phyloP scores from a whole-genome alignment of 2,329 filamentous ascomycete genomes.

The Cercospora sesami region DNA sequence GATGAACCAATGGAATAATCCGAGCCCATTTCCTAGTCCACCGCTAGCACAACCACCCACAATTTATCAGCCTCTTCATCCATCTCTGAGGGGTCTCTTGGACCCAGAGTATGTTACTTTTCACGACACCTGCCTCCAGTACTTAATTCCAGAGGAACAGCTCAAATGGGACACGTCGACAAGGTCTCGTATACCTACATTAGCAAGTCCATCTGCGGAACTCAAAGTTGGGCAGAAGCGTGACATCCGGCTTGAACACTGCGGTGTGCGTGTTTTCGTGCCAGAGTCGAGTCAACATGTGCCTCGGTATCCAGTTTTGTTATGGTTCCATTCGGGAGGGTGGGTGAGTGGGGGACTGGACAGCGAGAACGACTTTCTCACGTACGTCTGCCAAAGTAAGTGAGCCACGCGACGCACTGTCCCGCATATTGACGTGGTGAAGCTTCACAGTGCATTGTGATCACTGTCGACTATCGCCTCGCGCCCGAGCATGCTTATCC shows the following conservation, averaged over 20 bases:
- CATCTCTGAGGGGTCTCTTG: conserved; percentile 19
- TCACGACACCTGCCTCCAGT: conserved; percentile 26
- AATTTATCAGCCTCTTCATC: conserved; percentile 23
- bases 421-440: not conserved
- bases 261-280: conserved; percentile 24
- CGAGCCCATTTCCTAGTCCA: conserved; percentile 3
- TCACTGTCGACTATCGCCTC: conserved; percentile 41
- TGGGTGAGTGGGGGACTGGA: conserved; percentile 25
- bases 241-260: conserved; percentile 23
- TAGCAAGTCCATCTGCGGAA: conserved; percentile 18
- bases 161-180: conserved; percentile 24
- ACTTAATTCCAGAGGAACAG: conserved; percentile 23
- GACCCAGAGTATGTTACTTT: conserved; percentile 28
- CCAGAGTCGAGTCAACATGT: conserved; percentile 19
- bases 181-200: conserved; percentile 15
- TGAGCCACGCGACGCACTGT: not conserved
- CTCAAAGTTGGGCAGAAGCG: conserved; percentile 18
- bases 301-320: conserved; percentile 12
- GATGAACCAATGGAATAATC: conserved; percentile 18
- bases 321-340: conserved; percentile 19
- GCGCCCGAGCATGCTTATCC: conserved; percentile 51
- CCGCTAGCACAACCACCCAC: conserved; percentile 8
- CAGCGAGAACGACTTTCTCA: conserved; percentile 29
- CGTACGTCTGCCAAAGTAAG: conserved; percentile 27
- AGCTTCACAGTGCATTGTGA: conserved; percentile 24